phyloP scores from a whole-genome alignment of 208 protist species.

The Wallacemonas rigidus region DNA sequence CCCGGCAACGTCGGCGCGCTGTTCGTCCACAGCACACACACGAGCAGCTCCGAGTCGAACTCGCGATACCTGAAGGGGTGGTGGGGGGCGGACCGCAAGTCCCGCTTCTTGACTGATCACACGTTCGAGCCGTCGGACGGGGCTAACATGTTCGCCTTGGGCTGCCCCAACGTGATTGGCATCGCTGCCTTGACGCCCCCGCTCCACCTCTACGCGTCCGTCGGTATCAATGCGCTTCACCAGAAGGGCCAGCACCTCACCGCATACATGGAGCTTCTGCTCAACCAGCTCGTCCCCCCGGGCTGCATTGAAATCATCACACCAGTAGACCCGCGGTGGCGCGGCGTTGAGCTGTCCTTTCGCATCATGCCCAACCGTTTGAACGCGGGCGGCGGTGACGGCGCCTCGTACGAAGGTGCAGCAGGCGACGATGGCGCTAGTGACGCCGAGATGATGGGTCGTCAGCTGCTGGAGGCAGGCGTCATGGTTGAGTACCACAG shows the following conservation, averaged over 20 bases:
- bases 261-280: slow-evolving; percentile 89
- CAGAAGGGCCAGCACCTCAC: slow-evolving; percentile 89
- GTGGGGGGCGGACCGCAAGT: slow-evolving; percentile 88
- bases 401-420: slow-evolving; percentile 43
- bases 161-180: slow-evolving; percentile 67
- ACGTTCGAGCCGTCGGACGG: slow-evolving; percentile 63
- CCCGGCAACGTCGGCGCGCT: slow-evolving; percentile 86
- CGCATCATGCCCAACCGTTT: slow-evolving; percentile 66
- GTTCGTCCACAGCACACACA: slow-evolving; percentile 93
- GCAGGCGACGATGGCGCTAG: slow-evolving; percentile 27
- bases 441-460: slow-evolving; percentile 51
- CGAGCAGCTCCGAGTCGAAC: slow-evolving; percentile 32
- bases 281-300: slow-evolving; percentile 63
- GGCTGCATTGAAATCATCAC: slow-evolving; percentile 86
- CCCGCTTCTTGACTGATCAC: slow-evolving; percentile 71
- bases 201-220: slow-evolving; percentile 86
- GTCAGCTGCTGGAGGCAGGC: slow-evolving; percentile 50
- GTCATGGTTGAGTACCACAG: slow-evolving; percentile 57
- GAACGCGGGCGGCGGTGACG: slow-evolving; percentile 12
- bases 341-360: slow-evolving; percentile 92
- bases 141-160: slow-evolving; percentile 84
- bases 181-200: slow-evolving; percentile 71
- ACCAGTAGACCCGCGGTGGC: slow-evolving; percentile 65
- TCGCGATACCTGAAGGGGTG: slow-evolving; percentile 78
- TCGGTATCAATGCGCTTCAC: slow-evolving; percentile 71